Conservation (phyloP, 257 asterid genomes). For the Solanum boliviense region DNA sequence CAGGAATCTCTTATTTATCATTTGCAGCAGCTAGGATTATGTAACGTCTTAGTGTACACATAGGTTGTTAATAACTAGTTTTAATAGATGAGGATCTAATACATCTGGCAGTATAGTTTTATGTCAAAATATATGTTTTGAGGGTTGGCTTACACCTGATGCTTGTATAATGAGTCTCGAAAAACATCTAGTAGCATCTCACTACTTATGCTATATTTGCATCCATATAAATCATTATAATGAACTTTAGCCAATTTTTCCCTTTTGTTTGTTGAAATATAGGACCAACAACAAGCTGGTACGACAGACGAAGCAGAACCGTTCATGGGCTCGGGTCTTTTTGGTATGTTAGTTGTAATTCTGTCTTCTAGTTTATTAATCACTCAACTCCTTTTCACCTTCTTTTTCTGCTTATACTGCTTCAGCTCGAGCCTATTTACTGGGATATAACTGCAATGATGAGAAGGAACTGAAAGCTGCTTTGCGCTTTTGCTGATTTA, state of each 20-base stretch:
- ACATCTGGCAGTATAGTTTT: too few species aligned
- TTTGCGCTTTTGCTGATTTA: conserved; percentile 60
- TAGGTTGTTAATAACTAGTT: background rate
- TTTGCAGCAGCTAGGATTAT: background rate
- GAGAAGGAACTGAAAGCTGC: conserved; percentile 86
- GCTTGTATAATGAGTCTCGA: too few species aligned
- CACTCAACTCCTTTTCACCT: background rate
- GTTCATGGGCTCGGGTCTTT: conserved; percentile 90
- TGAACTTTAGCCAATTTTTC: background rate
- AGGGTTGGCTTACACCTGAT: too few species aligned
- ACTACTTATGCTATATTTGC: too few species aligned
- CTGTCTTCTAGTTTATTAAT: background rate
- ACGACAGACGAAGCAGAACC: conserved; percentile 41
- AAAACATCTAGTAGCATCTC: too few species aligned
- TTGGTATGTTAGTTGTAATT: conserved; percentile 32
- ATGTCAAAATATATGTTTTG: too few species aligned
- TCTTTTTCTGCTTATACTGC: background rate
- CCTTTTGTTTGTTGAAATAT: background rate
- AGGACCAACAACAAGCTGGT: conserved; percentile 74
- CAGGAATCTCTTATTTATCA: background rate
- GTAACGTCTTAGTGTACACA: background rate
- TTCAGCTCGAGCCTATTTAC: conserved; percentile 82
- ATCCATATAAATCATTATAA: background rate
- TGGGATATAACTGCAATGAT: conserved; percentile 83
- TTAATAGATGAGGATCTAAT: background rate